Evolutionary conservation across 257 asterid species (phyloP), one percentile per base, ranked within the genome.

Genomic region (Scutellaria minor): DNA sequence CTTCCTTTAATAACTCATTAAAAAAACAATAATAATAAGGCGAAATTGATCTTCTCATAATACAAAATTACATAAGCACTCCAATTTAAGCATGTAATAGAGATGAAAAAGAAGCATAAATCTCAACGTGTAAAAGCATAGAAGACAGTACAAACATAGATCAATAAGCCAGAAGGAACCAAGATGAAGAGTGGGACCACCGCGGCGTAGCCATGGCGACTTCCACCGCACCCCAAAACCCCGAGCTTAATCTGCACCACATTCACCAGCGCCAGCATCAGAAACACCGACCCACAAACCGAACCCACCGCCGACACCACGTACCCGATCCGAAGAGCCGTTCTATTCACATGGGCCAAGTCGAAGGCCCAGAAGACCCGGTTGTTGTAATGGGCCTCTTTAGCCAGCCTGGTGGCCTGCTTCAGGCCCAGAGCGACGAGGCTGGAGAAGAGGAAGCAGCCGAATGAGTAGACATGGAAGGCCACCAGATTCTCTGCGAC

Each of bases 201-300:
- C 24, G 96, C 97, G 20, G 86, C 97, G 62, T 85, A 85, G 22
- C 83, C 90, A 27, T 91, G 88, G 35, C 75, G 27, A 54, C 85
- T 83, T 27, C 89, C 95, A 7, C 96, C 97, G 77, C 98, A 91
- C 2, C 88, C 89, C 73, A 93, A 77, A 57, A 78, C 45, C 42
- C 97, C 97, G 55, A 93, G 89, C 86, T 93, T 93, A 71, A 93
- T 88, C 88, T 93, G 94, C 80, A 86, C 98, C 64, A 93, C 91
- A 71, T 87, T 86, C 40, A 89, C 80, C 90, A 91, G 12, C 35
- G 94, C 97, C 77, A 91, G 77, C 98, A 91, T 91, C 82, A 93
- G 63, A 15, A 83, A 93, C 13, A 86, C 75, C 62, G 87, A 90
- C 60, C 97, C 97, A 27, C 82, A 71, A 1, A 91, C 95, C 76